A percentile compares a stretch with the other conserved stretches of the same genome.
Conservation (phyloP, 371 early-diverging fungal genomes). For the Rhizopus sp. region DNA sequence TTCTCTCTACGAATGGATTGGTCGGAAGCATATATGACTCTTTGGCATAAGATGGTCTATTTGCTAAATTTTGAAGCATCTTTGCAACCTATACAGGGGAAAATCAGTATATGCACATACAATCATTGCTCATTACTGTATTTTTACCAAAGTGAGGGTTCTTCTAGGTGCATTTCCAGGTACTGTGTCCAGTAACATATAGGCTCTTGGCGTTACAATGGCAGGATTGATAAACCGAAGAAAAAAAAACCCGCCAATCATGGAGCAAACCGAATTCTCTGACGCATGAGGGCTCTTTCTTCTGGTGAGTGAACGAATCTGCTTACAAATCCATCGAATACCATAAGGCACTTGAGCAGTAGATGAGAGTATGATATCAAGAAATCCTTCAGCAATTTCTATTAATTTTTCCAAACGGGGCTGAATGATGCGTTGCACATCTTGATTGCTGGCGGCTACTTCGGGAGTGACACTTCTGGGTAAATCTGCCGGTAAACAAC, state of each 20-base stretch:
- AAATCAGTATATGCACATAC: constrained; percentile 1
- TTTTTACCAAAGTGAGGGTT: constrained; percentile 81
- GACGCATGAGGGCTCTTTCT: constrained; percentile 88
- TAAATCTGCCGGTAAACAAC: constrained; percentile 57
- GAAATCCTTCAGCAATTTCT: constrained; percentile 83
- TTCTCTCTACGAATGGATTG: constrained; percentile 83
- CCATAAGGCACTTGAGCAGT: constrained; percentile 90
- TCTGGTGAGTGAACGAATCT: constrained; percentile 92
- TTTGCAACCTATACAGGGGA: constrained; percentile 69
- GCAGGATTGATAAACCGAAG: constrained; percentile 97
- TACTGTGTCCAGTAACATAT: constrained; percentile 87
- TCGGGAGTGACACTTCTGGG: constrained; percentile 81
- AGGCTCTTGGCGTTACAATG: constrained; percentile 93
- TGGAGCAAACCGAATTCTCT: constrained; percentile 86
- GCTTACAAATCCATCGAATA: constrained; percentile 98
- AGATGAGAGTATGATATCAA: constrained; percentile 81
- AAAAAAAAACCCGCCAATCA: constrained; percentile 97
- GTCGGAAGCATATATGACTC: constrained; percentile 89
- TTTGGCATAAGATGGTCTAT: constrained; percentile 88
- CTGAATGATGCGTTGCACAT: constrained; percentile 81
- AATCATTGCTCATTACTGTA: not conserved
- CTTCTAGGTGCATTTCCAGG: constrained; percentile 83
- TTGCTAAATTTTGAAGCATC: constrained; percentile 91
- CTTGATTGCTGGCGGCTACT: constrained; percentile 70
- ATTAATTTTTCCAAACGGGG: constrained; percentile 81